Evolutionary conservation across 2,329 filamentous ascomycete genomes (phyloP).

Genomic region (Didymella segeticola): DNA sequence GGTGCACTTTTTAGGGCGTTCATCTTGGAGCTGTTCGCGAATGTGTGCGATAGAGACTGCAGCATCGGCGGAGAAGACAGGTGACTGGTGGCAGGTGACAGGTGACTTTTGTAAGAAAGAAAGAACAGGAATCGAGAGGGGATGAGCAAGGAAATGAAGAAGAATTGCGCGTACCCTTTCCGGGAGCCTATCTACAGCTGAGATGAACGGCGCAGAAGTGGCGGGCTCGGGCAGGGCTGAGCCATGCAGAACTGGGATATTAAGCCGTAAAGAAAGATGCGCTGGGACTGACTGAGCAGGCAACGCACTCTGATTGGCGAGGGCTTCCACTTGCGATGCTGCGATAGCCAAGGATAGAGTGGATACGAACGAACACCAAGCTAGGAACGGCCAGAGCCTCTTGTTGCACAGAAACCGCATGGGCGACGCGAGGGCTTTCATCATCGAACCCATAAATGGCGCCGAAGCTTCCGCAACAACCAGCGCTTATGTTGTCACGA

Average conservation of each 20-base stretch:
- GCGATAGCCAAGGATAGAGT: conserved; percentile 5
- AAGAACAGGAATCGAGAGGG: neutral
- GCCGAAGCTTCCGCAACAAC: conserved; percentile 1
- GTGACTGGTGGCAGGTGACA: neutral
- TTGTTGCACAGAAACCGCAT: conserved; percentile 5
- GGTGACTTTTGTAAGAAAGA: conserved; percentile 1
- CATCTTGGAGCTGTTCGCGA: conserved; percentile 9
- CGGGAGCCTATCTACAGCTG: conserved; percentile 15
- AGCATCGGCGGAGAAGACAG: conserved; percentile 5
- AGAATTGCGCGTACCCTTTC: conserved; percentile 9
- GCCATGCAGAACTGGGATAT: conserved; percentile 8
- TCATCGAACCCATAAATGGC: neutral
- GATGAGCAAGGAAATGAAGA: conserved; percentile 18
- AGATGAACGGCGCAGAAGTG: conserved; percentile 8
- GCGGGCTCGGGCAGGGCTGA: conserved; percentile 11
- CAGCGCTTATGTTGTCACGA: neutral
- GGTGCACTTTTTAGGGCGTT: conserved; percentile 10
- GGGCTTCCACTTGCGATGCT: neutral
- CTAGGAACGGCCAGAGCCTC: neutral
- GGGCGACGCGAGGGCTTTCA: conserved; percentile 11
- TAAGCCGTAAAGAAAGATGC: conserved; percentile 6
- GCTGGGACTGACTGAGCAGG: conserved; percentile 4
- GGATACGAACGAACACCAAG: conserved; percentile 1
- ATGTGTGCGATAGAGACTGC: conserved; percentile 7
- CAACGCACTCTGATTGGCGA: neutral